Evolutionary conservation across 2,329 filamentous ascomycete genomes (phyloP), one percentile per base, ranked within the genome.

Genomic region (Nemania abortiva): DNA sequence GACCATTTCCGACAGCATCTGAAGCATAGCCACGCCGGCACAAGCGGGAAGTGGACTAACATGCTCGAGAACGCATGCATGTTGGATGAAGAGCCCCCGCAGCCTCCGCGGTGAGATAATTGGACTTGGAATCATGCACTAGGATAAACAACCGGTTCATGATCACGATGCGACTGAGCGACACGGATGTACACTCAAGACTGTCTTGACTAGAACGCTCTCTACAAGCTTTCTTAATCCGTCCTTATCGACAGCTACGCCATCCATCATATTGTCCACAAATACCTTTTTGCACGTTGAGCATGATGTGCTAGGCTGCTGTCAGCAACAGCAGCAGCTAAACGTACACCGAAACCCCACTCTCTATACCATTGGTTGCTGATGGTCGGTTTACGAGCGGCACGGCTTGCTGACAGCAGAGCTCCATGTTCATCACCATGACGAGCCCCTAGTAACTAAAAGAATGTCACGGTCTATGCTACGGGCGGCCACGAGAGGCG

Each of bases 31-130:
- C 96, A 98, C 82, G 93, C 93, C 45, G 96, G 96, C 42, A 95
- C 94, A 0, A 98, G 94, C 81, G 96, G 96, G 37, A 98, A 98
- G 81, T 99, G 96, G 96, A 99, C 96, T 13, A 98, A 98, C 81
- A 95, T 97, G 87, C 86, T 99, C 39, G 96, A 99, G 80, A 97
- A 94, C 78, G 94, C 95, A 5, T 99, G 96, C 82, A 97, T 98
- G 93, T 90, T 95, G 80, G 95, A 91, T 63, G 87, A 97, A 78
- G 94, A 97, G 76, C 88, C 89, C 63, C 86, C 89, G 34, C 86
- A 81, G 45, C 80, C 81, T 50, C 77, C 80, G 54, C 80, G 80
- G 75, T 80, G 76, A 76, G 63, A 22, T 39, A 47, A 29, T 66
- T 50, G 29, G 20, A 39, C 31, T 11, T 18, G 37, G 10, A 52